These are phyloP conservation scores for Phytophthora pistaciae DNA, from an alignment of 352 stramenopile genomes.

Conservation along the genomic window DNA sequence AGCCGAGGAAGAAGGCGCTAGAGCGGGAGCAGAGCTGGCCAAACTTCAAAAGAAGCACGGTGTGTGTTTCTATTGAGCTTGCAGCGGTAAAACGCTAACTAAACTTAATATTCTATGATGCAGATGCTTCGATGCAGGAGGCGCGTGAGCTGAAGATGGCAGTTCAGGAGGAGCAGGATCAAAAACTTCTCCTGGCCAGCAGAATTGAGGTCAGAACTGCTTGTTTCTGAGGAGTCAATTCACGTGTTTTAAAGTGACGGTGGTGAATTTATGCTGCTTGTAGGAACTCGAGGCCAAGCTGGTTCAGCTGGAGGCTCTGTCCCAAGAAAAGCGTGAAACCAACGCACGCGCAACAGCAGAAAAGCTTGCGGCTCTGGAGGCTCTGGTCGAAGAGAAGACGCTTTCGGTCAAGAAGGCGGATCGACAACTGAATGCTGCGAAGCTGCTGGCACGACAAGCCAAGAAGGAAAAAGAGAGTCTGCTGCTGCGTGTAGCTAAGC, in stretches of 20 bases:
- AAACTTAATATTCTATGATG: background rate
- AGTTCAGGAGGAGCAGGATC: constrained; percentile 28
- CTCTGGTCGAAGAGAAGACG: constrained; percentile 53
- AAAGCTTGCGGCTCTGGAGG: constrained; percentile 48
- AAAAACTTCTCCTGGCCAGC: constrained; percentile 26
- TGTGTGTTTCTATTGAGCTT: constrained; percentile 17
- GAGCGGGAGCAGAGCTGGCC: constrained; percentile 23
- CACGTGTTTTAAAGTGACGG: background rate
- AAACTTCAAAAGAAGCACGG: constrained; percentile 44
- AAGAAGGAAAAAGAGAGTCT: constrained; percentile 82
- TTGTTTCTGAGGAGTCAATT: background rate
- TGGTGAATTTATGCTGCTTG: background rate
- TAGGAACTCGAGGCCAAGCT: constrained; percentile 57
- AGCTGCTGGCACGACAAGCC: constrained; percentile 66
- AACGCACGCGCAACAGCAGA: constrained; percentile 30
- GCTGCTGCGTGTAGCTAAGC: constrained; percentile 48
- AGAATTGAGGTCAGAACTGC: constrained; percentile 22
- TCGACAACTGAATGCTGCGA: constrained; percentile 72
- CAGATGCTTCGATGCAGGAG: constrained; percentile 23
- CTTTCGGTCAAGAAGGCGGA: constrained; percentile 59
- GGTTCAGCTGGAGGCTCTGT: constrained; percentile 46
- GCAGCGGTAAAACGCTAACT: background rate
- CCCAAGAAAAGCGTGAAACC: constrained; percentile 45
- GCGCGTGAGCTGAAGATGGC: constrained; percentile 7
- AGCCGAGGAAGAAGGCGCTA: constrained; percentile 41